Evolutionary conservation across 192 early-diverging fungal species (phyloP), one percentile per base, ranked within the genome.

Genomic region (Coemansia nantahalensis): DNA sequence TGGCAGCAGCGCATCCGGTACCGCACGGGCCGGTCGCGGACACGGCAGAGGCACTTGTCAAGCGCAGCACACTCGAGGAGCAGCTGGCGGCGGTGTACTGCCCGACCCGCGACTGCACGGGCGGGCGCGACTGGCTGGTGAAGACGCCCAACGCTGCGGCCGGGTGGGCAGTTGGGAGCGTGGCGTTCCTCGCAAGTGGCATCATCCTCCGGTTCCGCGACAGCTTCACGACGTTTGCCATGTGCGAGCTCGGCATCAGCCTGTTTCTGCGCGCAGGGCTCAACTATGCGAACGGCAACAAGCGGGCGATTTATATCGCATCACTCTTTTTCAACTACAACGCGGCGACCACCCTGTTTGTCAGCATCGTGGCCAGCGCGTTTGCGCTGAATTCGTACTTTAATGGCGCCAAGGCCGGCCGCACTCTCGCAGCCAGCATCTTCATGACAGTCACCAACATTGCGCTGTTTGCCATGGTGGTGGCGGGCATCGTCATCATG

Each of bases 251-350:
- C 6, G 57, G 51, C 10, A 54, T 68, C 0, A 41, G 46, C 15
- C 32, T 68, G 47, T 60, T 51, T 35, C 39, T 68, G 17, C 65
- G 65, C 11, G 57, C 65, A 1, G 65, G 48, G 8, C 19, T 68
- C 0, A 55, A 53, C 37, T 50, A 42, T 28, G 32, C 36, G 9
- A n/a, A 24, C 0, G 65, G 52, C 2, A 49, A 55, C 43, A 60
- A 59, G 38, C 35, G 38, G 0, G 36, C 43, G n/a, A 54, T 59
- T 11, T 68, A 68, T 31, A 60, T 55, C 21, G 65, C 57, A 5
- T 68, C 65, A 2, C 30, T 68, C 22, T 55, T 60, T 26, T 68
- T 68, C 38, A 50, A 60, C 31, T 60, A 60, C 39, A 24, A 30
- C 35, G 14, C 32, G 5, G 52, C 52, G 9, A 37, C 17, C 0